Conservation (phyloP, 2,329 filamentous ascomycete genomes). For the Beauveria varroae region DNA sequence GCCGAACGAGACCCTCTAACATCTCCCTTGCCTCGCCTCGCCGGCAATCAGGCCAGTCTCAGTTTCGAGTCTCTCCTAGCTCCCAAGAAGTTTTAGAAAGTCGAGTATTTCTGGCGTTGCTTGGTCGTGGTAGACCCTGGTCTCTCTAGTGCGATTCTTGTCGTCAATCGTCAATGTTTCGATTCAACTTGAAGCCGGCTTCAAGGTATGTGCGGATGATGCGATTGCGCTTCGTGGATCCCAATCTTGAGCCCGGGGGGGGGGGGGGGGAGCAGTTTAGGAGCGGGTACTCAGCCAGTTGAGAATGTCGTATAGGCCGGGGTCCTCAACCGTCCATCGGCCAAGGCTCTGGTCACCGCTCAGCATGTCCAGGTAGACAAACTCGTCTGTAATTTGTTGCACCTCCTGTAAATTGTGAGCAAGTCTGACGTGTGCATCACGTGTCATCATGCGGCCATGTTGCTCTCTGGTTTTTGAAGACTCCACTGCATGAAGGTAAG, state of each 20-base stretch:
- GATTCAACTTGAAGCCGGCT: not conserved
- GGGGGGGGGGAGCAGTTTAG: not conserved
- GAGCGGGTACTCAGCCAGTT: slow-evolving; percentile 44
- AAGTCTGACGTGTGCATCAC: slow-evolving; percentile 1
- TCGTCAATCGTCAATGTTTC: not conserved
- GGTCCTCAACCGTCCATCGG: slow-evolving; percentile 58
- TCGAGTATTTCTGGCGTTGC: not conserved
- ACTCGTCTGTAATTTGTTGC: slow-evolving; percentile 49
- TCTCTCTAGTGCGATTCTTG: not conserved
- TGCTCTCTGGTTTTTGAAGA: not conserved
- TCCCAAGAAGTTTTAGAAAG: not conserved
- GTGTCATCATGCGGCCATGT: not conserved
- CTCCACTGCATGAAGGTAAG: too few relatives aligned
- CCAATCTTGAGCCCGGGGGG: not conserved
- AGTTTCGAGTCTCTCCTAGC: not conserved
- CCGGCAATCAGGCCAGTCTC: not conserved
- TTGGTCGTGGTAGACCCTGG: not conserved
- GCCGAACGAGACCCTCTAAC: not conserved
- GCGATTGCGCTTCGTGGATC: not conserved
- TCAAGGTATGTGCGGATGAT: not conserved
- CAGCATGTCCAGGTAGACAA: slow-evolving; percentile 48
- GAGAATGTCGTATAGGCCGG: slow-evolving; percentile 47
- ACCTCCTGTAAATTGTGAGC: slow-evolving; percentile 39
- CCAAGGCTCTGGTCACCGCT: slow-evolving; percentile 45
- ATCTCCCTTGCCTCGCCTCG: slow-evolving; percentile 16